Evolutionary conservation across 345 rosid genomes (phyloP), one percentile per base, ranked within the genome.

Genomic region (thale cress (Arabidopsis thaliana)): DNA sequence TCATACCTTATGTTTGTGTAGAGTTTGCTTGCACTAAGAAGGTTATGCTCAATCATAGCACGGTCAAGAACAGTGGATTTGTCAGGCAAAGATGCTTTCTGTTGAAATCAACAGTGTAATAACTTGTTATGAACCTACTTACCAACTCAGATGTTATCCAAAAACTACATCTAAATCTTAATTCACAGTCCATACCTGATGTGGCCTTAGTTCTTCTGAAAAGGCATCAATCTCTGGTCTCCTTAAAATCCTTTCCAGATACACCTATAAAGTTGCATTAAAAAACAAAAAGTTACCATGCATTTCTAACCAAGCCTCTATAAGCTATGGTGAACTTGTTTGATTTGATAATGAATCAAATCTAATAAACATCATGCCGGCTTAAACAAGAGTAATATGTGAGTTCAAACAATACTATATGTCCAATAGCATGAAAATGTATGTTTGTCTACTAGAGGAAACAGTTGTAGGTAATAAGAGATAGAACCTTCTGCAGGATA

Each of bases 1-100:
- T 46, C 82, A 3, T 59, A 90, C 97, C 97, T 87, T 82, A 95
- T 95, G 75, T 95, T 95, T 71, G 93, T 92, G 86, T 95, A 95
- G 23, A 92, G 96, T 73, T 95, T 95, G 84, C 97, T 92, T 32
- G 97, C 99, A 82, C 99, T 95, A 55, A 88, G 83, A 76, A 95
- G 96, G 77, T 92, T 92, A 79, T 95, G 99, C 86, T 95, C 98
- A 80, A 95, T 95, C 97, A 92, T 90, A 61, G 99, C 97, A 34
- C 98, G 93, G 71, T 90, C 99, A 75, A 95, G 85, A 67, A 92
- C 97, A 3, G 98, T 95, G 71, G 93, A 92, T 77, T 89, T 95
- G 81, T 95, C 97, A 7, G 99, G 96, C 75, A 95, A 79, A 53
- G 79, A 79, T n/a, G 98, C 98, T 89, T 95, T 90, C 97, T 95